Evolutionary conservation across 352 stramenopile species (phyloP), one percentile per base, ranked within the genome.

Genomic region (Globisporangium lucens): DNA sequence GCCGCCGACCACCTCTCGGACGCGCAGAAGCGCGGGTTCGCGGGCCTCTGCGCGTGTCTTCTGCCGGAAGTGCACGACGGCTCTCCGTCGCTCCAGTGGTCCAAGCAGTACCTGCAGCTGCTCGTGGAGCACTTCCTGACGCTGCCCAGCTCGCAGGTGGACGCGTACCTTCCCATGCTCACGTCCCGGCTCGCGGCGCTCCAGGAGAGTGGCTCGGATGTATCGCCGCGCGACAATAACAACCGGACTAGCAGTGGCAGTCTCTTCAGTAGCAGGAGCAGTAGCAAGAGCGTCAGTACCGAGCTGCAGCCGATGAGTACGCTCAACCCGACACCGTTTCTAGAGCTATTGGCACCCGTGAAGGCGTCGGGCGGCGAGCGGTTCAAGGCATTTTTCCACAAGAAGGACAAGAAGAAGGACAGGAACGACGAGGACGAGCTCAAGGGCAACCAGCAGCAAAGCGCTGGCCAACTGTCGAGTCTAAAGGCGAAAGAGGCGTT

Each of bases 91-190:
- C 72, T 79, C 10, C 47, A 72, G 56, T 95, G 87, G 87, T 90
- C 83, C 43, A 77, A 83, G 67, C 60, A 61, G 4, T 95, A 85
- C 72, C 75, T 93, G 20, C 69, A 82, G 59, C 61, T 95, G 17
- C 43, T 95, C 1, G 65, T 92, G 0, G 85, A 91, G 56, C 52
- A 73, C 20, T 95, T 93, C 15, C 66, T 92, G 27, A 69, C 53
- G n/a, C 71, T 95, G 17, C 70, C 77, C 0, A 67, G 61, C 20
- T 68, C 79, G 15, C 81, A 90, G 60, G 78, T 83, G 0, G 82
- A 93, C 33, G 87, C 83, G 2, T 88, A 88, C 59, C n/a, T 90
- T 22, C 85, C 87, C 49, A 89, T 95, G 69, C 76, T 95, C 22
- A 86, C 75, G 15, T 74, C 71, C 13, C 43, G 15, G 7, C 43